A percentile compares a stretch with the other conserved stretches of the same genome.
Evolutionary conservation across 108 stramenopile genomes (phyloP).

Genomic region (Conticribra guillardii): DNA sequence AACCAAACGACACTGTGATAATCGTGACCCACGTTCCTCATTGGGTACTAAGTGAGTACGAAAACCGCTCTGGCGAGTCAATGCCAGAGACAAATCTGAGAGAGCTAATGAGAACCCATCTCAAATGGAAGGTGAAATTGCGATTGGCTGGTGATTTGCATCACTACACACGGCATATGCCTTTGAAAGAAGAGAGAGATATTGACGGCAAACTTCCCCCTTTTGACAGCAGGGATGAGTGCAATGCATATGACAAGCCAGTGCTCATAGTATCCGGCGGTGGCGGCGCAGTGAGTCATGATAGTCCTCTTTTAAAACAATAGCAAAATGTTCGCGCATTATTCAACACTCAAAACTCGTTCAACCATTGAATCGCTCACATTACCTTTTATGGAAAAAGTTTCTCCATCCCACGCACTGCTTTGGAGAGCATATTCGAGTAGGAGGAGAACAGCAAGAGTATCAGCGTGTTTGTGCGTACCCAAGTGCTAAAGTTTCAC

Average conservation of each 20-base stretch:
- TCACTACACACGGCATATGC: constrained; percentile 66
- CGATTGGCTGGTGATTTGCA: constrained; percentile 70
- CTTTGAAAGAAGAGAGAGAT: constrained; percentile 10
- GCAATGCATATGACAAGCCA: constrained; percentile 25
- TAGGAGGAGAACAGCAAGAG: constrained; percentile 39
- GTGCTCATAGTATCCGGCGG: constrained; percentile 64
- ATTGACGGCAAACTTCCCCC: not conserved
- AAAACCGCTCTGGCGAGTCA: constrained; percentile 33
- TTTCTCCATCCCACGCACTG: constrained; percentile 63
- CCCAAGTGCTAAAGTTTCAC: constrained; percentile 51
- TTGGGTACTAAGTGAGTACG: constrained; percentile 60
- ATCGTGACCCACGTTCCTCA: constrained; percentile 63
- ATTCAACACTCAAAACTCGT: not conserved
- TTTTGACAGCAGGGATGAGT: not conserved
- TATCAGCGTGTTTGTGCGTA: constrained; percentile 57
- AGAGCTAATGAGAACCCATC: constrained; percentile 59
- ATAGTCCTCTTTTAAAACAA: too few relatives aligned
- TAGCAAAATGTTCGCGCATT: too few relatives aligned
- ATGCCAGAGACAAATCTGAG: constrained; percentile 48
- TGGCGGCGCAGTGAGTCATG: constrained; percentile 57
- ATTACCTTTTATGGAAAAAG: constrained; percentile 5
- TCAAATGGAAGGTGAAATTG: constrained; percentile 53
- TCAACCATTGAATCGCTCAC: not conserved
- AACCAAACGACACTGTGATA: constrained; percentile 47
- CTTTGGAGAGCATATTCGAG: constrained; percentile 55